A percentile compares a stretch with the other conserved stretches of the same genome.
phyloP scores from a whole-genome alignment of 805 yeast genomes.

The Teunomyces kruisii region DNA sequence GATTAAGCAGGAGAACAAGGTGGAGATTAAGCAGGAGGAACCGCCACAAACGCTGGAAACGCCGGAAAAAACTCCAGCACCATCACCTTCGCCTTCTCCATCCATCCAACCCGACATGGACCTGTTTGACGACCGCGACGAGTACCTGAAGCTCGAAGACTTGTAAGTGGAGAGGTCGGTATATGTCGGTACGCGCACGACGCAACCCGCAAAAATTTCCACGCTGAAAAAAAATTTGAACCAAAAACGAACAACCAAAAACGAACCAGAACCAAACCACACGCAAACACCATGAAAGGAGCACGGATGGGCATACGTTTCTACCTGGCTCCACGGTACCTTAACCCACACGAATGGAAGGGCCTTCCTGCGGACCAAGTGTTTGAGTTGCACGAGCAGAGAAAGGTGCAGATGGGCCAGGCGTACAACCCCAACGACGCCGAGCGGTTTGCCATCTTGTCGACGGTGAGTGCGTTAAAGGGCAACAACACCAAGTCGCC shows the following conservation, averaged over 20 bases:
- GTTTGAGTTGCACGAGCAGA: constrained; percentile 57
- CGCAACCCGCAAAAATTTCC: not conserved
- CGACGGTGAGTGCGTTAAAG: constrained; percentile 36
- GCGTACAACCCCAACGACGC: constrained; percentile 61
- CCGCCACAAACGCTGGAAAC: constrained; percentile 3
- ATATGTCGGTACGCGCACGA: not conserved
- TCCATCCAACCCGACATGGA: not conserved
- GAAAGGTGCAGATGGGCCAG: constrained; percentile 56
- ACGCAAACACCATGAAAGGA: constrained; percentile 2
- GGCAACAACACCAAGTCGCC: constrained; percentile 28
- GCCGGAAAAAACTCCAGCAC: not conserved
- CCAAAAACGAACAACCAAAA: too few species aligned
- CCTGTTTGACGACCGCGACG: constrained; percentile 1
- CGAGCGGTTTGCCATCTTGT: constrained; percentile 57
- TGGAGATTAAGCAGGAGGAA: constrained; percentile 1
- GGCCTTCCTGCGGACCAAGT: constrained; percentile 65
- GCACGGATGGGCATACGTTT: not conserved
- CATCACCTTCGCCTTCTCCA: too few species aligned
- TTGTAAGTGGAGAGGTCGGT: not conserved
- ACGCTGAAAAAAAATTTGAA: not conserved
- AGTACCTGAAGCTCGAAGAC: not conserved
- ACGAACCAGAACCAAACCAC: constrained; percentile 1
- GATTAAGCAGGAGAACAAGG: constrained; percentile 2
- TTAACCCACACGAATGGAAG: constrained; percentile 69
- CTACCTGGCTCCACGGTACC: constrained; percentile 23